A percentile compares a stretch with the other conserved stretches of the same genome.
phyloP scores from a whole-genome alignment of 768 basidiomycete species.

The Coprinopsis sp. region DNA sequence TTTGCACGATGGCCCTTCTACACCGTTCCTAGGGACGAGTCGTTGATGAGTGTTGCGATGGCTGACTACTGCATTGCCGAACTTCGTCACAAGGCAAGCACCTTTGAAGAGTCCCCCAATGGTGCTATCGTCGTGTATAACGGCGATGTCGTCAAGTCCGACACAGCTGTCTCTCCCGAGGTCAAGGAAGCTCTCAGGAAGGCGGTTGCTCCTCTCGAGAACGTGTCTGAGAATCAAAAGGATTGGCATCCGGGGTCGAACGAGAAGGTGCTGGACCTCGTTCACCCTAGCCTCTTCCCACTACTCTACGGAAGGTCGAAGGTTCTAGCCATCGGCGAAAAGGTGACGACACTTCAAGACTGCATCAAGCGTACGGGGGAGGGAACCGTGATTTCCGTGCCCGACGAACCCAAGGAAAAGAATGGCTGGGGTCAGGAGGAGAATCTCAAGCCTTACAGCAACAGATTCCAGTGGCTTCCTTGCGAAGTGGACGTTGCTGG shows the following conservation, averaged over 20 bases:
- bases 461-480: conserved; percentile 14
- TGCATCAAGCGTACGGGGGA: conserved; percentile 15
- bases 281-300: conserved; percentile 39
- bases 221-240: conserved; percentile 25
- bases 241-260: conserved; percentile 45
- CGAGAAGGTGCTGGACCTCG: conserved; percentile 36
- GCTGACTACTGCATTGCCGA: conserved; percentile 21
- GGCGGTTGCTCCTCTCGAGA: conserved; percentile 25
- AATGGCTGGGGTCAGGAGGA: not conserved
- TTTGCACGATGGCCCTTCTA: not conserved
- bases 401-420: not conserved
- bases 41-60: conserved; percentile 12
- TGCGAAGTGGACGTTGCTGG: conserved; percentile 14
- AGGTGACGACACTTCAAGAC: conserved; percentile 10
- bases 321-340: not conserved
- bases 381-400: not conserved
- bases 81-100: conserved; percentile 16
- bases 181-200: conserved; percentile 16
- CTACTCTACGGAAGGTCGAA: conserved; percentile 24
- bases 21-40: not conserved
- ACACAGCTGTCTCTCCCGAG: conserved; percentile 19
- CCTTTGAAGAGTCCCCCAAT: conserved; percentile 6
- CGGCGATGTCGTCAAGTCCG: conserved; percentile 23
- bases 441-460: not conserved
- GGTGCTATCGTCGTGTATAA: conserved; percentile 15